Base-by-base conservation (phyloP, 805 yeast species). In the Starmerella khaoyaiensis region DNA sequence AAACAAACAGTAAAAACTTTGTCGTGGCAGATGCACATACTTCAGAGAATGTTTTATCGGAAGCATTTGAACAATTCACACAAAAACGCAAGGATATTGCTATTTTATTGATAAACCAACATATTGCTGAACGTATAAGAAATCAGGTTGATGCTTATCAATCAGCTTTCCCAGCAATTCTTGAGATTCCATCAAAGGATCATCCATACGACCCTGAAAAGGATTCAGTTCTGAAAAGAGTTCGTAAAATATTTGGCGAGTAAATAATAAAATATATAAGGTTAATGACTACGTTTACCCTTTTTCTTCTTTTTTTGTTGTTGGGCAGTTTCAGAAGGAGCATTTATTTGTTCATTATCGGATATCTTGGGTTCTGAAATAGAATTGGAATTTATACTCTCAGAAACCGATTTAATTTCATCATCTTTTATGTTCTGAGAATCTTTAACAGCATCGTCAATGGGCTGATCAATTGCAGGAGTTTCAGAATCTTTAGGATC, bases 181-280 rank as follows among this genome's bases (percentile, higher is more conserved):
- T 90, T 54, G 98, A 90, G 62, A 90, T 90, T 45, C 98, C 98
- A 20, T 83, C 96, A 12, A 90, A 90, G 65, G 98, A 90, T 56
- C 97, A 90, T 59, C 97, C 98, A 17, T 90, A 90, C 59, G 93
- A 90, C 59, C 98, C 98, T 16, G 97, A 87, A 59, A 90, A 87
- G 73, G 98, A 90, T 61, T 79, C 94, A 16, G 84, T 90, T 28
- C 69, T 90, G 61, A 77, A 87, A 62, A 79, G 94, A 58, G 98
- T 90, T 23, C 79, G 94, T 66, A 76, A 94, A 57, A 64, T 90
- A 46, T 86, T 87, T 64, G 97, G 98, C 31, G 97, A 90, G 63
- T 83, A 17, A 25, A 12, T 11, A 23, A 3, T 9, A 18, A 4
- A 12, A 24, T 28, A 36, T 3, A 22, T 21, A 11, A 17, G 11